Evolutionary conservation across 768 basidiomycete genomes (phyloP).

Genomic region (Boletellus ananas): DNA sequence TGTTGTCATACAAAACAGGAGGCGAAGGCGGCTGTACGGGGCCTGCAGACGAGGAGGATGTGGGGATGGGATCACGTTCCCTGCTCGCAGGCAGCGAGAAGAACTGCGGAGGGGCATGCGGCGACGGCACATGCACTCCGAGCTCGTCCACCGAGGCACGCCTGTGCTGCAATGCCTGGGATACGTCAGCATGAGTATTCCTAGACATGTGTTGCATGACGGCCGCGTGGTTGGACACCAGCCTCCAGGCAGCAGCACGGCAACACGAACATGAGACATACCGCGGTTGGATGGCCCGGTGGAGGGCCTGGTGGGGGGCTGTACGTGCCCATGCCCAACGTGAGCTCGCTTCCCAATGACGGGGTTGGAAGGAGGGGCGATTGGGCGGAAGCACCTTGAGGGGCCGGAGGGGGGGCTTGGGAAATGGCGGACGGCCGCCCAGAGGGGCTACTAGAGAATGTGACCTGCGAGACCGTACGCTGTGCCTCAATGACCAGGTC

Average conservation of each 20-base stretch:
- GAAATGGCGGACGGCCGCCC: conserved; percentile 6
- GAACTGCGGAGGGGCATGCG: conserved; percentile 37
- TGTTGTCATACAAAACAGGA: conserved; percentile 6
- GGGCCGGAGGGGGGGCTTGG: not conserved
- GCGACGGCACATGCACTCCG: conserved; percentile 12
- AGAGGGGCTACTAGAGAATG: conserved; percentile 41
- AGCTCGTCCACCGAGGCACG: conserved; percentile 28
- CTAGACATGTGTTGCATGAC: conserved; percentile 9
- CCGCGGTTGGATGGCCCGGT: conserved; percentile 11
- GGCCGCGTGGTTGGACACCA: conserved; percentile 4
- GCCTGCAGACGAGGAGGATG: conserved; percentile 9
- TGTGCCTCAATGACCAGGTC: conserved; percentile 61
- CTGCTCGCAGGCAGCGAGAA: conserved; percentile 60
- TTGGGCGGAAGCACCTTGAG: conserved; percentile 1
- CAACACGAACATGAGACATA: conserved; percentile 14
- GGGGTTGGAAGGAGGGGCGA: conserved; percentile 30
- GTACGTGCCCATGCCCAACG: conserved; percentile 15
- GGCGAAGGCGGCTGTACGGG: conserved; percentile 3
- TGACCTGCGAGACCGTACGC: conserved; percentile 50
- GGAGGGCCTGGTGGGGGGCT: conserved; percentile 9
- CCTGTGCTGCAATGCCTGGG: conserved; percentile 9
- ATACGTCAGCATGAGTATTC: conserved; percentile 12
- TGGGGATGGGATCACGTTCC: conserved; percentile 29
- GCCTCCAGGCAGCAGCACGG: conserved; percentile 22
- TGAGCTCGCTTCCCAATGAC: conserved; percentile 31